These are phyloP conservation scores for Boletus edulis DNA, from an alignment of 768 basidiomycete genomes.

Conservation along the genomic window DNA sequence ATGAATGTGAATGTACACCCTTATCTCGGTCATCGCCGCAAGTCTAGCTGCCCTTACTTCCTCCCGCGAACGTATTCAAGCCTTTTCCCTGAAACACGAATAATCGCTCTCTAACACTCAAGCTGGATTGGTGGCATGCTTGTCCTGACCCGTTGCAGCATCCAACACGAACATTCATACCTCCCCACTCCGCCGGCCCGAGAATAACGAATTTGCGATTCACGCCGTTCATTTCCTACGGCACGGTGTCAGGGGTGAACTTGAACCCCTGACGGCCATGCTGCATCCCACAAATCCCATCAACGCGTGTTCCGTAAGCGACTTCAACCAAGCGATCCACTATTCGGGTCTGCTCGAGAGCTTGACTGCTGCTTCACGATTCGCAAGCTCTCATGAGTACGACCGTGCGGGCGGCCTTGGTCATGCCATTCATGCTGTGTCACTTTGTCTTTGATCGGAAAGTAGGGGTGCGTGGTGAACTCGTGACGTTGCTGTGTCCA, in stretches of 20 bases:
- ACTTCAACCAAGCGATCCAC: background rate
- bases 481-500: slow-evolving; percentile 5
- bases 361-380: background rate
- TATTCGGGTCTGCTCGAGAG: background rate
- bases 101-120: background rate
- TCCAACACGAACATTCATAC: background rate
- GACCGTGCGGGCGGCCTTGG: background rate
- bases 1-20: background rate
- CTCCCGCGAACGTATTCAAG: slow-evolving; percentile 21
- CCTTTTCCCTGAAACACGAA: background rate
- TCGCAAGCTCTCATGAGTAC: background rate
- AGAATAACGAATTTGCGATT: slow-evolving; percentile 13
- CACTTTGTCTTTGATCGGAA: background rate
- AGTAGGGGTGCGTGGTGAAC: slow-evolving; percentile 10
- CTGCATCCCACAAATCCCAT: slow-evolving; percentile 18
- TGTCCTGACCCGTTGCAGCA: background rate
- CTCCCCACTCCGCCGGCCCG: slow-evolving; percentile 13
- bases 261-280: slow-evolving; percentile 24
- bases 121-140: background rate
- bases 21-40: slow-evolving; percentile 24
- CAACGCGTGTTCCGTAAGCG: slow-evolving; percentile 19
- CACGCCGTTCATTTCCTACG: slow-evolving; percentile 26
- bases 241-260: slow-evolving; percentile 13
- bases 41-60: background rate
- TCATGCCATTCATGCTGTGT: background rate